Evolutionary conservation across 1,284 basidiomycete genomes (phyloP).

Genomic region (Phylloporus sp.): DNA sequence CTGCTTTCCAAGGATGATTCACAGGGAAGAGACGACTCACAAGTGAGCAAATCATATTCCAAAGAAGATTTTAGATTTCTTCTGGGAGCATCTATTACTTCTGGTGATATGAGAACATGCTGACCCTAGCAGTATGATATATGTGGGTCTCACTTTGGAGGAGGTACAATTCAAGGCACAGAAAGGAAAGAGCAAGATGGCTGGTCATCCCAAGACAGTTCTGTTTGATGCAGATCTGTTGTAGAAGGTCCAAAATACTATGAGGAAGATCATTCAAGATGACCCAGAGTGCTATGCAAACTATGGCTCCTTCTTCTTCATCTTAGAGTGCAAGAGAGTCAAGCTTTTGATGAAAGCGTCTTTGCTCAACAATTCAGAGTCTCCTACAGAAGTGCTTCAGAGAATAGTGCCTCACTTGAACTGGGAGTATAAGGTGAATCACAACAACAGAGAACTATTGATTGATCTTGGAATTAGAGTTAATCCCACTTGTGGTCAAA

Average conservation of each 20-base stretch:
- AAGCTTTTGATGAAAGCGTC: conserved; percentile 15
- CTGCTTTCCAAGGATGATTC: conserved; percentile 28
- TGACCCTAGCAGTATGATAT: neutral
- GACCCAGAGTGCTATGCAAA: neutral
- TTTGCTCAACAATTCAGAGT: neutral
- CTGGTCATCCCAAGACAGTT: neutral
- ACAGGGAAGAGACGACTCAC: conserved; percentile 11
- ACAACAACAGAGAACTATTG: conserved; percentile 10
- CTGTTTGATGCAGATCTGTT: neutral
- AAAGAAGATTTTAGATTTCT: conserved; percentile 7
- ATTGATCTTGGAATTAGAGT: conserved; percentile 8
- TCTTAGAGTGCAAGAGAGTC: conserved; percentile 17
- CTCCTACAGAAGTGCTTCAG: neutral
- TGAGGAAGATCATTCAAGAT: neutral
- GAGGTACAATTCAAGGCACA: conserved; percentile 10
- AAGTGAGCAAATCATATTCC: conserved; percentile 14
- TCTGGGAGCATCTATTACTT: conserved; percentile 17
- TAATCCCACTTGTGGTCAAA: neutral
- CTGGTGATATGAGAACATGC: conserved; percentile 13
- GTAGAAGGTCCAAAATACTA: neutral
- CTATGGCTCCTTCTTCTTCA: conserved; percentile 25
- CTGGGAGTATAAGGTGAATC: conserved; percentile 14
- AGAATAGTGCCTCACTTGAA: conserved; percentile 12
- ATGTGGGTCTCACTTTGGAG: conserved; percentile 7
- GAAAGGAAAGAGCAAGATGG: neutral